A percentile compares a stretch with the other conserved stretches of the same genome.
phyloP scores from a whole-genome alignment of 1,284 basidiomycete species.

The Moesziomyces antarcticus region DNA sequence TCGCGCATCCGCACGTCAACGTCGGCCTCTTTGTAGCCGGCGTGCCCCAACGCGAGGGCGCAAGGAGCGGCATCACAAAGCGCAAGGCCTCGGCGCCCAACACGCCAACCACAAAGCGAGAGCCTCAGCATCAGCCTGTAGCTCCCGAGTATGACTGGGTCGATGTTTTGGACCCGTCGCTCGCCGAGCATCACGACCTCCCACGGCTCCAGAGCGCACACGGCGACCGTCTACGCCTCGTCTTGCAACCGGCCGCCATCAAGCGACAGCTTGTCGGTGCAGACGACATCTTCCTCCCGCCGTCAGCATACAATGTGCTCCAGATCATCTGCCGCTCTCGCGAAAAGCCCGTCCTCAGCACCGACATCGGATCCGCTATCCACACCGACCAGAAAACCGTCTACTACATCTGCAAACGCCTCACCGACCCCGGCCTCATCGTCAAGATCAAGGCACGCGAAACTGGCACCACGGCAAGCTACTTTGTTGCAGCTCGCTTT shows the following conservation, averaged over 20 bases:
- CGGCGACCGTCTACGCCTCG: constrained; percentile 75
- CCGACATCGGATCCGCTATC: constrained; percentile 80
- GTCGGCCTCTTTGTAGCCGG: constrained; percentile 71
- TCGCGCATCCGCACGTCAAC: constrained; percentile 77
- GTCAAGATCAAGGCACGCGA: constrained; percentile 57
- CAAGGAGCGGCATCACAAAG: constrained; percentile 21
- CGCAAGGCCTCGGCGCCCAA: constrained; percentile 3
- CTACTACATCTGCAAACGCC: constrained; percentile 72
- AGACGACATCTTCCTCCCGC: constrained; percentile 79
- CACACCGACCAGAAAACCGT: constrained; percentile 88
- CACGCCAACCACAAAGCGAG: constrained; percentile 12
- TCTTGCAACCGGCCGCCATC: constrained; percentile 77
- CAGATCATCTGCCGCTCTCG: constrained; percentile 84
- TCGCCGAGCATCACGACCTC: constrained; percentile 44
- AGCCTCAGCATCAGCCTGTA: background rate
- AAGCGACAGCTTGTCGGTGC: constrained; percentile 84
- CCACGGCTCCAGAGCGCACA: constrained; percentile 70
- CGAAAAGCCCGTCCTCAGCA: constrained; percentile 79
- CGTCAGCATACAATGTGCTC: constrained; percentile 85
- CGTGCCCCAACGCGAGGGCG: background rate
- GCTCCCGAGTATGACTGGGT: constrained; percentile 25
- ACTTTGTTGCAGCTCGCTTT: constrained; percentile 44
- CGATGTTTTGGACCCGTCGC: constrained; percentile 21
- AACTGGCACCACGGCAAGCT: constrained; percentile 50
- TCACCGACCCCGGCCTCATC: constrained; percentile 42